A percentile compares a stretch with the other conserved stretches of the same genome.
phyloP scores from a whole-genome alignment of 768 basidiomycete genomes.

The Asterophora lycoperdoides region DNA sequence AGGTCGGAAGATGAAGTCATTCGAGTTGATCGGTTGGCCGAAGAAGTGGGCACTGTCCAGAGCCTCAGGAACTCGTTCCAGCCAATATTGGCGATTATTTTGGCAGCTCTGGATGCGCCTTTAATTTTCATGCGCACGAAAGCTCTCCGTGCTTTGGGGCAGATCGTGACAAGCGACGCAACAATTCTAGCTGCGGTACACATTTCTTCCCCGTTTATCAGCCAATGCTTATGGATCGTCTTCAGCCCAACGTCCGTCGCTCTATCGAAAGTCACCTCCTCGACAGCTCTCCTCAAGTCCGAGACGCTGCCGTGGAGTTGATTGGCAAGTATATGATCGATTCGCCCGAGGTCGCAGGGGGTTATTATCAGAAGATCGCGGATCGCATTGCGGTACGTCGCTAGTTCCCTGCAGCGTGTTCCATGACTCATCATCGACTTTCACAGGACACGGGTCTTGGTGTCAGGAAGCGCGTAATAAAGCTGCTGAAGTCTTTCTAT shows the following conservation, averaged over 20 bases:
- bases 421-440: neutral
- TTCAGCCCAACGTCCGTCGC: constrained; percentile 70
- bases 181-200: constrained; percentile 72
- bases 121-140: constrained; percentile 93
- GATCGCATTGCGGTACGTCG: constrained; percentile 81
- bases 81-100: constrained; percentile 74
- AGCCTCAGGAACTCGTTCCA: constrained; percentile 77
- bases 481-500: constrained; percentile 84
- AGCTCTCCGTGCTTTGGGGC: constrained; percentile 83
- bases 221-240: constrained; percentile 4
- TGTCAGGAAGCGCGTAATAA: constrained; percentile 95
- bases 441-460: constrained; percentile 87
- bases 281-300: constrained; percentile 90
- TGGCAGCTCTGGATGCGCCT: constrained; percentile 77
- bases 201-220: neutral
- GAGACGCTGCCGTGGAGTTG: constrained; percentile 94
- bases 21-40: constrained; percentile 65
- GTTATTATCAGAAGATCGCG: constrained; percentile 86
- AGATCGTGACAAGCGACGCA: constrained; percentile 87
- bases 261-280: constrained; percentile 88
- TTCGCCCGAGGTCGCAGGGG: constrained; percentile 78
- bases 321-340: constrained; percentile 97
- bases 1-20: constrained; percentile 70
- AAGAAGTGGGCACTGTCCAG: constrained; percentile 75
- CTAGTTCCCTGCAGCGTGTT: neutral